Evolutionary conservation across 1,284 basidiomycete species (phyloP).

Genomic region (Irpex sp.): DNA sequence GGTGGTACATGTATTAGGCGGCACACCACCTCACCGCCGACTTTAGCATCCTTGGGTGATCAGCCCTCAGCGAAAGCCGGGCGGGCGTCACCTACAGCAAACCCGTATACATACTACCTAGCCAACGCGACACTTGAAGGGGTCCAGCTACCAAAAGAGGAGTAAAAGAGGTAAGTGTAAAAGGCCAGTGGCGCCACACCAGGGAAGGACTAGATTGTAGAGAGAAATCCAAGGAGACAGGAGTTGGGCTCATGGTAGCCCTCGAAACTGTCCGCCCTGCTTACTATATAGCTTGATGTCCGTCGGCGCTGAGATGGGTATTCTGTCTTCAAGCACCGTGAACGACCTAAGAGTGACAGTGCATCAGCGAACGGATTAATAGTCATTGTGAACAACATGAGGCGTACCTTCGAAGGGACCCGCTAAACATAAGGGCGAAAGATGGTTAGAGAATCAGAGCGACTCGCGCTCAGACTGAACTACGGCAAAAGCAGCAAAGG

Average conservation of each 20-base stretch:
- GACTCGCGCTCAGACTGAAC: no score
- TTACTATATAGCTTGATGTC: background rate
- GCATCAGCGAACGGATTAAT: no score
- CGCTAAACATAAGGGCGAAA: background rate
- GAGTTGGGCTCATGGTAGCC: background rate
- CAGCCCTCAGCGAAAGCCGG: background rate
- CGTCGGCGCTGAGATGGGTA: background rate
- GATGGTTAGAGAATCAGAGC: background rate
- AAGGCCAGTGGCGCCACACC: background rate
- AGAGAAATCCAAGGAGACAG: background rate
- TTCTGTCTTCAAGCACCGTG: background rate
- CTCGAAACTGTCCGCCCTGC: background rate
- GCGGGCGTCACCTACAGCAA: background rate
- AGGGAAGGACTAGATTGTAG: background rate
- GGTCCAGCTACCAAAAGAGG: background rate
- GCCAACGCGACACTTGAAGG: background rate
- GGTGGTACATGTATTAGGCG: background rate
- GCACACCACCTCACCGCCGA: background rate
- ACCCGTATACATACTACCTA: background rate
- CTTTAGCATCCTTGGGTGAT: background rate
- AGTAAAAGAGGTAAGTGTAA: background rate
- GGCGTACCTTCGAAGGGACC: background rate
- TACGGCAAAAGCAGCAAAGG: no score
- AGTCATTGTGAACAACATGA: background rate
- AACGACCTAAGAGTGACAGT: no score